These are phyloP conservation scores for Verbascum thapsus DNA, from an alignment of 257 asterid genomes.

Conservation along the genomic window DNA sequence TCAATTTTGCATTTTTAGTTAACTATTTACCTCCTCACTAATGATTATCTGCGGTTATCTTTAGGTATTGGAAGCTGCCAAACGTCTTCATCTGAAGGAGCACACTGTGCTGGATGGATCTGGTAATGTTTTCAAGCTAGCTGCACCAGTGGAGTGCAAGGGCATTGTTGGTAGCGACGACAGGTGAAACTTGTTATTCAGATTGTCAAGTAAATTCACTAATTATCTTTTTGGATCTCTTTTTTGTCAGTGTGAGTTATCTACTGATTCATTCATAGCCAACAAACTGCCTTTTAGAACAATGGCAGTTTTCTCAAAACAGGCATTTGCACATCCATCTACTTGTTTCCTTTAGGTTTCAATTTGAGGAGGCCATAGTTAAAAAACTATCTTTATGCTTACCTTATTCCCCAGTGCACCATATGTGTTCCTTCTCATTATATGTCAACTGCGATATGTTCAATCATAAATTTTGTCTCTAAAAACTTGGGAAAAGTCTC, in stretches of 20 bases:
- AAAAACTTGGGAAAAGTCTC: conserved; percentile 14
- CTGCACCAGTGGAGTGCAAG: conserved; percentile 99
- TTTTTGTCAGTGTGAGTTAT: neutral
- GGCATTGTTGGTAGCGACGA: conserved; percentile 99
- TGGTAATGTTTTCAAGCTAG: conserved; percentile 76
- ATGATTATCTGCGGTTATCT: neutral
- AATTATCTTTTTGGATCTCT: conserved; percentile 7
- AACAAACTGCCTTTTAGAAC: neutral
- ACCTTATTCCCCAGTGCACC: neutral
- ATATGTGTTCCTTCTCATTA: neutral
- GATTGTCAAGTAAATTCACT: conserved; percentile 12
- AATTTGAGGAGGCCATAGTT: neutral
- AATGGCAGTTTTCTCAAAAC: neutral
- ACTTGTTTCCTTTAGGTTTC: conserved; percentile 7
- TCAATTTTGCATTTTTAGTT: neutral
- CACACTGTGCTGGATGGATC: conserved; percentile 84
- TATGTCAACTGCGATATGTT: conserved; percentile 5
- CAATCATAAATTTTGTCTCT: conserved; percentile 5
- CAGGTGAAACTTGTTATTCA: conserved; percentile 54
- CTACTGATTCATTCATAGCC: conserved; percentile 9
- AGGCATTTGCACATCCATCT: neutral
- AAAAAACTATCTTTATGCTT: neutral
- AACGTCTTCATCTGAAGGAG: conserved; percentile 88
- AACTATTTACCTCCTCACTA: neutral
- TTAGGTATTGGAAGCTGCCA: conserved; percentile 91